Evolutionary conservation across 176 grass and related monocot species (phyloP), one percentile per base, ranked within the genome.

Genomic region (Oryza meyeriana): DNA sequence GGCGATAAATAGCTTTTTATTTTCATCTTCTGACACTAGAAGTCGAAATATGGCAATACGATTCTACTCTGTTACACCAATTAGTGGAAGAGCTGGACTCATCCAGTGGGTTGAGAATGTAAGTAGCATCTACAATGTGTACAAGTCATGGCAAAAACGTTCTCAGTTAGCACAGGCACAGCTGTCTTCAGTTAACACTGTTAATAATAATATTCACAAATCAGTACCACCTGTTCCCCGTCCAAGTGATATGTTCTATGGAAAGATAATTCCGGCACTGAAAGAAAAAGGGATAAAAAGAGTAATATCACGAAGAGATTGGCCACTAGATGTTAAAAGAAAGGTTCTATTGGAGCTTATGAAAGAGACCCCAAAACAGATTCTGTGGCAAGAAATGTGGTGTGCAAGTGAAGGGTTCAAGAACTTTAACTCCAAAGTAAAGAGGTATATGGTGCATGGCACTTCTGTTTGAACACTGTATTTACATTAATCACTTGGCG

Each of bases 261-360:
- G 95, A 45, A 98, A 98, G 89, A 98, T 98, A 87, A 98, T 94
- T 93, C 95, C 95, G 61, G 95, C 95, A 65, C 69, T 98, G 75
- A 98, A 98, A 89, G 95, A 98, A 80, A 98, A 98, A 91, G 95
- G 95, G 42, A 98, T 98, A 79, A 98, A 88, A 90, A 98, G 92
- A 90, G 95, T 93, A 71, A 94, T 98, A 61, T 98, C 95, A 72
- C 81, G 95, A 83, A 94, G 92, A 87, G 95, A 98, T 86, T 98
- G 95, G 95, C 95, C 95, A 75, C 81, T 91, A 81, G 95, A 98
- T 24, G 95, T 98, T 59, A 98, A 98, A 85, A 94, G 84, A 72
- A 98, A 94, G 58, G 95, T 98, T 67, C 83, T 98, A 29, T 83
- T 94, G 79, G 95, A 98, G 70, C 95, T 98, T 81, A 98, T 89